A percentile compares a stretch with the other conserved stretches of the same genome.
These are phyloP conservation scores for Aspergillus ochraceus DNA, from an alignment of 2,329 filamentous ascomycete genomes.

Conservation along the genomic window DNA sequence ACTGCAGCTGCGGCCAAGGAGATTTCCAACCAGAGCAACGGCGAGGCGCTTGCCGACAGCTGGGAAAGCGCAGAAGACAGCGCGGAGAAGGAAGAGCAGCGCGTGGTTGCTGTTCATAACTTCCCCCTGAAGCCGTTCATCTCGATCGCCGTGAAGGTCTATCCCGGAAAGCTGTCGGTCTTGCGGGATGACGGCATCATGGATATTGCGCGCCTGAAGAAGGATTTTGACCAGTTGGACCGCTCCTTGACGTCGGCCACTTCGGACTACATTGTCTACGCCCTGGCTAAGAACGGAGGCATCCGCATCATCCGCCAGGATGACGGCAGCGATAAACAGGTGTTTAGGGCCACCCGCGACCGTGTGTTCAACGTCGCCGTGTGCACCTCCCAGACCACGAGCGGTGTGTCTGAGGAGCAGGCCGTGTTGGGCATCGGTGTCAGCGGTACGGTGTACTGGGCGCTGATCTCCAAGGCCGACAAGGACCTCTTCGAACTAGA, in stretches of 20 bases:
- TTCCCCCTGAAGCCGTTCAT: constrained; percentile 98
- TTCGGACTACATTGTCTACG: constrained; percentile 89
- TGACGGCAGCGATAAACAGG: constrained; percentile 84
- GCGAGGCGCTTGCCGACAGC: constrained; percentile 69
- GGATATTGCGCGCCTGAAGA: constrained; percentile 92
- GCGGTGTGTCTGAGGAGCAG: constrained; percentile 63
- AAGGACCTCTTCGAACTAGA: constrained; percentile 78
- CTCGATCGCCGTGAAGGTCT: constrained; percentile 68
- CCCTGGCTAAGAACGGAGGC: constrained; percentile 88
- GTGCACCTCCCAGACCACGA: constrained; percentile 63
- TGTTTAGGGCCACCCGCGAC: constrained; percentile 88
- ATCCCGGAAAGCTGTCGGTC: constrained; percentile 51
- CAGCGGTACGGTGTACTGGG: constrained; percentile 96
- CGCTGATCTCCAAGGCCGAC: constrained; percentile 72
- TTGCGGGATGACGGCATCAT: constrained; percentile 80
- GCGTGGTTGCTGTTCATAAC: constrained; percentile 79
- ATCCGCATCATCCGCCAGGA: constrained; percentile 93
- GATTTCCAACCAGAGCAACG: constrained; percentile 51
- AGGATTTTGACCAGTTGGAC: constrained; percentile 96
- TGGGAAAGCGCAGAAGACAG: constrained; percentile 82
- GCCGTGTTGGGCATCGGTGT: constrained; percentile 89
- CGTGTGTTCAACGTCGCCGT: constrained; percentile 93
- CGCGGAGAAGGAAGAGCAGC: constrained; percentile 65
- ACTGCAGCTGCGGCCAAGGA: constrained; percentile 51
- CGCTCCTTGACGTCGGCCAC: constrained; percentile 88